phyloP scores from a whole-genome alignment of 169 alveolate genomes.

The Cyclospora cayetanensis region DNA sequence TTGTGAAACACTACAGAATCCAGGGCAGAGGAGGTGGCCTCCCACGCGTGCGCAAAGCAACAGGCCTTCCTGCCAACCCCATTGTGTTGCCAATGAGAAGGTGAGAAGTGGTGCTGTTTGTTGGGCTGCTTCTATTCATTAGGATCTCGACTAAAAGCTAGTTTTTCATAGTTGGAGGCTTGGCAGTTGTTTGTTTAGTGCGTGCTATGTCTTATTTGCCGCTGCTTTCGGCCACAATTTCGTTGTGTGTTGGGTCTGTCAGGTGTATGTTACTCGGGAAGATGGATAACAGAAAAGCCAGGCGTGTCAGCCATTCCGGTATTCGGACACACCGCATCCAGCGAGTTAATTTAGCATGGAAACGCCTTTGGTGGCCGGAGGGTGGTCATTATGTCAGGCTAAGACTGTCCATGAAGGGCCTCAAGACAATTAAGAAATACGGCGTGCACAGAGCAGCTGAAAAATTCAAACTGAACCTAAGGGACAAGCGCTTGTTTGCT shows the following conservation, averaged over 20 bases:
- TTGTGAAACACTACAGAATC: slow-evolving; percentile 80
- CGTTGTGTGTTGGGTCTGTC: neutral
- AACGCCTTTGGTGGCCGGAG: slow-evolving; percentile 84
- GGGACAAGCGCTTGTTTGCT: slow-evolving; percentile 83
- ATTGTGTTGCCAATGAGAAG: slow-evolving; percentile 82
- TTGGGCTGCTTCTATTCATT: neutral
- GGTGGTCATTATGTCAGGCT: slow-evolving; percentile 81
- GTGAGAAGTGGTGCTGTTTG: slow-evolving; percentile 51
- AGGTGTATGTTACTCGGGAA: slow-evolving; percentile 89
- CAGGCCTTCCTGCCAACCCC: slow-evolving; percentile 82
- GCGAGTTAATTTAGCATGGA: slow-evolving; percentile 83
- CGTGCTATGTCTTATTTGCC: neutral
- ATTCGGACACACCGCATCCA: slow-evolving; percentile 81
- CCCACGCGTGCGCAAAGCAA: slow-evolving; percentile 78
- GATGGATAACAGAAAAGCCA: slow-evolving; percentile 88
- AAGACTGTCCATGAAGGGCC: slow-evolving; percentile 84
- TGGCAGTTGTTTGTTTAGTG: neutral
- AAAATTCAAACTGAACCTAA: slow-evolving; percentile 82
- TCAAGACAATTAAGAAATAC: slow-evolving; percentile 84
- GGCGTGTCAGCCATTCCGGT: slow-evolving; percentile 82
- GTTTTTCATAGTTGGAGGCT: neutral
- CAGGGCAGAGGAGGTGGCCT: slow-evolving; percentile 84
- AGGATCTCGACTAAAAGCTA: neutral
- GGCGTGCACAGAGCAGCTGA: slow-evolving; percentile 86
- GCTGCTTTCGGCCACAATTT: neutral